Base-by-base conservation (phyloP, 2,329 filamentous ascomycete genomes). In the Aureobasidium sp. region DNA sequence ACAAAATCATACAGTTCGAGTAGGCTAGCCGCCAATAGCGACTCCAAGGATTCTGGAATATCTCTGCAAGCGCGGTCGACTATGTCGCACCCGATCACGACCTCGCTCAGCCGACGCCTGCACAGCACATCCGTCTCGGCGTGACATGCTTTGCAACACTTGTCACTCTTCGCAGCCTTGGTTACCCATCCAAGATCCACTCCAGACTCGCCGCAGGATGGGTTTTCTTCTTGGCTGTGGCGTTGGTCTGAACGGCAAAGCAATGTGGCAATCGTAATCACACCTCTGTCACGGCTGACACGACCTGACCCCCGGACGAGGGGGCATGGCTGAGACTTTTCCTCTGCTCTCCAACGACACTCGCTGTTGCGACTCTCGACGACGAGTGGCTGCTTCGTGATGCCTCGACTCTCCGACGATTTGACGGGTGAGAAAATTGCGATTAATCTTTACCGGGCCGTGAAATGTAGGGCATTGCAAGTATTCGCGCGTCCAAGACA, bases 401-500 rank as follows among this genome's bases (percentile, higher is more conserved):
- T 37, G 21, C n/a, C 15, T 25, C 29, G 40, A 45, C 9, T 29
- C 7, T 19, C 11, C 25, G n/a, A 37, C 9, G 40, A 37, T 9
- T 29, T 9, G 27, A 29, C n/a, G 27, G 27, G 27, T 46, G 21
- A 19, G n/a, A 3, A 31, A 7, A 35, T 7, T 13, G 29, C 11
- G 29, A 25, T 35, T 23, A 6, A 17, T 7, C 3, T 10, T 13
- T 33, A 19, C 19, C 29, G 40, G 40, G 27, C 53, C 27, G 53
- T 25, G 19, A 27, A 10, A 5, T 21, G 2, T 46, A 19, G 9
- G 17, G 13, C 5, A 11, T 19, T 47, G 55, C 55, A 58, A 58
- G 55, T 47, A 47, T 58, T 58, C 21, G 42, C 55, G 43, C 42
- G 21, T 17, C 55, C 55, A 58, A 40, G 55, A 49, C 43, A 4